phyloP scores from a whole-genome alignment of 2,329 filamentous ascomycete species.

The Periconia digitata region DNA sequence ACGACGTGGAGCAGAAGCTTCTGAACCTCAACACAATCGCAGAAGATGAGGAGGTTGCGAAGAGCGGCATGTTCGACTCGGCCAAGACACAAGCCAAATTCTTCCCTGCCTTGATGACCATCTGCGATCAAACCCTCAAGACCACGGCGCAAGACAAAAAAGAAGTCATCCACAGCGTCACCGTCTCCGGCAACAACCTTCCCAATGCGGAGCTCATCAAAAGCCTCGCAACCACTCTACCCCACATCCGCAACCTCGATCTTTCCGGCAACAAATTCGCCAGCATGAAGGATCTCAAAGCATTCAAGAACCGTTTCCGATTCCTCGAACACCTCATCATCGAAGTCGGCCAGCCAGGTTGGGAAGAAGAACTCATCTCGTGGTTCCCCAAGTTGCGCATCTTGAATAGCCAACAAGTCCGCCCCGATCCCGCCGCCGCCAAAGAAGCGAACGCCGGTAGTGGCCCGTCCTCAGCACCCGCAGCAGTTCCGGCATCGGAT shows the following conservation, averaged over 20 bases:
- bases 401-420: constrained; percentile 73
- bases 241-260: constrained; percentile 84
- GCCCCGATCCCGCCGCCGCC: constrained; percentile 55
- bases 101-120: constrained; percentile 86
- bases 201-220: constrained; percentile 72
- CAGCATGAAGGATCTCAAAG: constrained; percentile 66
- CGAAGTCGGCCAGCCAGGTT: constrained; percentile 50
- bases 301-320: constrained; percentile 79
- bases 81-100: constrained; percentile 78
- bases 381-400: constrained; percentile 83
- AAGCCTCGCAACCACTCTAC: constrained; percentile 75
- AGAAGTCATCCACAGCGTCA: constrained; percentile 79
- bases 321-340: constrained; percentile 80
- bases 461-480: constrained; percentile 34
- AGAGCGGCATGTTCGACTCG: constrained; percentile 74
- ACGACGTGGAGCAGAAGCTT: constrained; percentile 70
- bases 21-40: constrained; percentile 80
- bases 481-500: constrained; percentile 45
- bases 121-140: constrained; percentile 78
- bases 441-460: constrained; percentile 11
- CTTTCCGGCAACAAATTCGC: constrained; percentile 80
- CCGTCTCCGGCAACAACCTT: constrained; percentile 78
- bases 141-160: constrained; percentile 66
- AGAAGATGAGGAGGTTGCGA: constrained; percentile 69
- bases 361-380: constrained; percentile 68